Conservation (phyloP, 805 yeast genomes). For the Brettanomyces bruxellensis region DNA sequence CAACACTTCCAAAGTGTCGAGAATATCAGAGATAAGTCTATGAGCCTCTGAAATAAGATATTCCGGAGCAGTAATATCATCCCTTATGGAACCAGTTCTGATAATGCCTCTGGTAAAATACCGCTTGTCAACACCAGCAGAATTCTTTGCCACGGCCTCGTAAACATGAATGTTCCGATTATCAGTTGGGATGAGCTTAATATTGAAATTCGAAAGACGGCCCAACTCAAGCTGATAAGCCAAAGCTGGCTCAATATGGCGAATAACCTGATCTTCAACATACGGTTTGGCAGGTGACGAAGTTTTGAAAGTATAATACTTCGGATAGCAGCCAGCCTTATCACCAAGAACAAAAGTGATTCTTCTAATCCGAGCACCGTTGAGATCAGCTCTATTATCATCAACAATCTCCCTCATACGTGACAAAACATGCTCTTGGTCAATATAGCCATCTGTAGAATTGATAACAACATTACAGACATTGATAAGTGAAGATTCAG, state of each 20-base stretch:
- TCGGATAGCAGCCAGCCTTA: slow-evolving; percentile 81
- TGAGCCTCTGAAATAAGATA: slow-evolving; percentile 95
- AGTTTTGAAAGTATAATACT: slow-evolving; percentile 82
- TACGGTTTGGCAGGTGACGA: slow-evolving; percentile 56
- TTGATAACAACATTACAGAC: slow-evolving; percentile 76
- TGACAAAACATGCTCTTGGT: slow-evolving; percentile 58
- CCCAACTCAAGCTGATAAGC: slow-evolving; percentile 96
- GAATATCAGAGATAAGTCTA: slow-evolving; percentile 88
- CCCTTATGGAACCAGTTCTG: slow-evolving; percentile 90
- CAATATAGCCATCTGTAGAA: slow-evolving; percentile 61
- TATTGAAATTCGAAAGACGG: slow-evolving; percentile 88
- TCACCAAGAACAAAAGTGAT: slow-evolving; percentile 84
- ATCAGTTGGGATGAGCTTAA: slow-evolving; percentile 90
- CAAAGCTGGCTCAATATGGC: slow-evolving; percentile 97
- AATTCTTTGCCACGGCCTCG: slow-evolving; percentile 91
- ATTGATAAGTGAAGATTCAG: slow-evolving; percentile 33
- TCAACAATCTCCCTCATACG: slow-evolving; percentile 58
- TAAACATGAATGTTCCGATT: slow-evolving; percentile 97
- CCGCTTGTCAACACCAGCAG: slow-evolving; percentile 81
- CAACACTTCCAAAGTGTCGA: slow-evolving; percentile 89
- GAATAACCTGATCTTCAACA: slow-evolving; percentile 81
- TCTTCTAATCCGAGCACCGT: slow-evolving; percentile 75
- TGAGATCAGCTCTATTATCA: slow-evolving; percentile 62
- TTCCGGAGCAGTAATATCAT: slow-evolving; percentile 87
- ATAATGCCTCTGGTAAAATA: slow-evolving; percentile 96